Base-by-base conservation (phyloP, 305 asterid species). In the Andrographis paniculata region DNA sequence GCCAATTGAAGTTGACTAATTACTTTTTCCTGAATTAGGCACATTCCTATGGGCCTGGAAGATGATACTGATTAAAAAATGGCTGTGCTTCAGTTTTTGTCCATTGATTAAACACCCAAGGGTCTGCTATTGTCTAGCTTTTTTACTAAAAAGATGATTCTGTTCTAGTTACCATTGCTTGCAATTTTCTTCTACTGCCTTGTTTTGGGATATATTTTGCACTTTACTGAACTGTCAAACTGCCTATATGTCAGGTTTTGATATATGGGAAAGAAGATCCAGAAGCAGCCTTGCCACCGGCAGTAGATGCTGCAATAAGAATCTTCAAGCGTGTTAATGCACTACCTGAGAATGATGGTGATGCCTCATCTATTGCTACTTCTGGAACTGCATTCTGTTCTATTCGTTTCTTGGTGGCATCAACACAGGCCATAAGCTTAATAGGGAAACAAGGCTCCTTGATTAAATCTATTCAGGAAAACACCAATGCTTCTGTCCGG, bases 241-340 rank as follows among this genome's bases (percentile, higher is more conserved):
- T 35, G 57, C 10, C 41, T 20, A 60, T 56, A 19, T 62, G 61
- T 40, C 64, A 87, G 97, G 97, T 88, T 57, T 72, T 88, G 59
- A 65, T 84, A 50, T 66, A 93, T 76, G 97, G 94, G 38, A 82
- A 79, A 68, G 97, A 88, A 77, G 93, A 85, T 46, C 95, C 95
- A 50, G 95, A 82, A 20, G 68, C 65, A 48, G 68, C 63, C 20
- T 14, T 84, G 20, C 61, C 96, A 42, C 94, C 95, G 20, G 96
- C 96, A 20, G 80, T 87, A 81, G 82, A 76, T 65, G 96, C 93
- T 56, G 62, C 68, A 47, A 37, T 87, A 41, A 84, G 85, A 74
- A 48, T 84, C 51, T 78, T 74, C 67, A 84, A 75, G 64, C 82
- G 83, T 36, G 68, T 78, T 37, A 70, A 67, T 48, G 95, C 95